Conservation (phyloP, 371 early-diverging fungal genomes). For the Cokeromyces recurvatus region DNA sequence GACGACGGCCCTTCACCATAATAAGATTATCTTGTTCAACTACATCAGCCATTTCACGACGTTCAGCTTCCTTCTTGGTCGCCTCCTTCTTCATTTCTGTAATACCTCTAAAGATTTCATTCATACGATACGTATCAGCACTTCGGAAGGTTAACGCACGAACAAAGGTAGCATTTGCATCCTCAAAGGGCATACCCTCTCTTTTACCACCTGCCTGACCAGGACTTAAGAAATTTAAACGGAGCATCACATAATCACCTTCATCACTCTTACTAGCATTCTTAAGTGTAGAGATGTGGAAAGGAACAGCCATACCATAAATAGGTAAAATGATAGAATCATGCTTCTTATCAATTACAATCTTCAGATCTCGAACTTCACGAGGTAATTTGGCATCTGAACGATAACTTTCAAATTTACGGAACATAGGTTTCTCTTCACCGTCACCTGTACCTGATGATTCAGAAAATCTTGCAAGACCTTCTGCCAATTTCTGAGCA, state of each 20-base stretch:
- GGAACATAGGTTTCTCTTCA: conserved; percentile 69
- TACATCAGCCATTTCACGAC: conserved; percentile 93
- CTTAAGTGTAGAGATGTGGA: conserved; percentile 97
- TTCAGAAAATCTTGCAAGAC: conserved; percentile 72
- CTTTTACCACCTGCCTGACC: conserved; percentile 90
- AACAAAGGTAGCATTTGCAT: conserved; percentile 87
- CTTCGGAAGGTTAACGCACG: conserved; percentile 89
- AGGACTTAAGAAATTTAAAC: conserved; percentile 96
- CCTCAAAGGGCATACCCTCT: conserved; percentile 86
- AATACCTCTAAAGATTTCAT: conserved; percentile 80
- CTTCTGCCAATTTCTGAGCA: conserved; percentile 70
- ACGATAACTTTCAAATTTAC: conserved; percentile 92
- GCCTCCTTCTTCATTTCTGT: conserved; percentile 88
- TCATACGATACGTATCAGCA: conserved; percentile 78
- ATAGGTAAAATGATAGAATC: conserved; percentile 95
- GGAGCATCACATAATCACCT: conserved; percentile 90
- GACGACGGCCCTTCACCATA: conserved; percentile 76
- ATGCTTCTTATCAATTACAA: conserved; percentile 87
- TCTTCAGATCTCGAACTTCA: conserved; percentile 67
- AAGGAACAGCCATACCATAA: conserved; percentile 96
- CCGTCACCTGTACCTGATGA: conserved; percentile 58
- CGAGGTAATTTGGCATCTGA: conserved; percentile 84
- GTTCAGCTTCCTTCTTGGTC: conserved; percentile 86
- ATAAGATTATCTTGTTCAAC: conserved; percentile 91
- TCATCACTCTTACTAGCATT: conserved; percentile 96